Conservation (phyloP, 345 rosid species). For the Eucalyptus cloeziana region DNA sequence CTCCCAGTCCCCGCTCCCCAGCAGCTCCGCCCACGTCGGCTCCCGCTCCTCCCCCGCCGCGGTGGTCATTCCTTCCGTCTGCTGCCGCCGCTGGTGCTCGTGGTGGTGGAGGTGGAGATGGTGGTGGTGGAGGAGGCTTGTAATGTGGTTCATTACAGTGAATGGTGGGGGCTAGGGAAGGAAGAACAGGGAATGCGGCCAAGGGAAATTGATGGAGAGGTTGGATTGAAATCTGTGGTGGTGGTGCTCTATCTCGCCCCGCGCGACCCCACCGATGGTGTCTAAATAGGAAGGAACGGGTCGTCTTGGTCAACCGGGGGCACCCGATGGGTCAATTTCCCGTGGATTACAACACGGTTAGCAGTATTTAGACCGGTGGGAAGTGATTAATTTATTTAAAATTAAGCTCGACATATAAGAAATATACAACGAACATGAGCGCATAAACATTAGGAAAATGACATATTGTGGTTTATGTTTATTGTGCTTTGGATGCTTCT, state of each 20-base stretch:
- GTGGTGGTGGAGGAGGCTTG: background rate
- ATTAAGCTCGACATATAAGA: background rate
- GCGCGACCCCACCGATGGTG: background rate
- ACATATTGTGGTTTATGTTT: background rate
- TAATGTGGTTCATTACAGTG: background rate
- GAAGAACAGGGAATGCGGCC: background rate
- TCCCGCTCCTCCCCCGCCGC: conserved; percentile 6
- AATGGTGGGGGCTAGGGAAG: background rate
- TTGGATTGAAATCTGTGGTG: background rate
- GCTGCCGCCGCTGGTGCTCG: background rate
- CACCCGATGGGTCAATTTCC: background rate
- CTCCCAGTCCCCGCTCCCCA: conserved; percentile 63
- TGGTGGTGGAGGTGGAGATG: background rate
- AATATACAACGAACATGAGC: background rate
- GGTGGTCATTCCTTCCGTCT: background rate
- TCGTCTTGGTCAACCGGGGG: background rate
- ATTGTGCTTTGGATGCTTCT: background rate
- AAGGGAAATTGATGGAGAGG: background rate
- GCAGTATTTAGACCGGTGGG: background rate
- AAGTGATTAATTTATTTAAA: background rate
- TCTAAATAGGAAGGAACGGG: background rate
- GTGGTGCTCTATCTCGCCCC: background rate
- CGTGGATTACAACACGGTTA: background rate
- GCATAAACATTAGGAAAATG: background rate
- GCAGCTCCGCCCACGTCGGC: conserved; percentile 45